A percentile compares a stretch with the other conserved stretches of the same genome.
Evolutionary conservation across 768 basidiomycete species (phyloP).

Genomic region (Panellus pusillus): DNA sequence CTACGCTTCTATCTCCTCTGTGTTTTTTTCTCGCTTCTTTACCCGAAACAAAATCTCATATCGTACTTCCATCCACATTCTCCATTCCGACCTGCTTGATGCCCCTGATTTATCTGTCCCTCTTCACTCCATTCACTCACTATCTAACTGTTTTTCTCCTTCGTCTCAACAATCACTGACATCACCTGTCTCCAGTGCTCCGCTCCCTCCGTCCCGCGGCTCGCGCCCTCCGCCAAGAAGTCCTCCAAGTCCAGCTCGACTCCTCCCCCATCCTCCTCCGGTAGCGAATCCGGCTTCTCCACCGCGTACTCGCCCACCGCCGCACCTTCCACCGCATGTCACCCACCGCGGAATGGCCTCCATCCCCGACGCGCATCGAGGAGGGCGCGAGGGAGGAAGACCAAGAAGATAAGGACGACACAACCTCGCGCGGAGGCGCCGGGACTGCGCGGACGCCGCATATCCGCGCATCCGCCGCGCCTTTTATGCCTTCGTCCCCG

Average conservation of each 20-base stretch:
- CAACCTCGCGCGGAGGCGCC: conserved; percentile 5
- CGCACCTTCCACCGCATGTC: conserved; percentile 7
- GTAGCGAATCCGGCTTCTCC: neutral
- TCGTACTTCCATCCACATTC: neutral
- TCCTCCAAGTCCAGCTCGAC: conserved; percentile 9
- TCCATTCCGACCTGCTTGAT: too few relatives aligned
- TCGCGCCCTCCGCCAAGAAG: conserved; percentile 14
- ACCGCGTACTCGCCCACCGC: conserved; percentile 3
- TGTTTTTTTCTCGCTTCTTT: neutral
- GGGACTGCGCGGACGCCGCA: neutral
- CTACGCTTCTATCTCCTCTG: too few relatives aligned
- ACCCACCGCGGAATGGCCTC: neutral
- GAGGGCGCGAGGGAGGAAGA: neutral
- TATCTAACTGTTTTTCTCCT: neutral
- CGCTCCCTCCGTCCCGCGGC: conserved; percentile 15
- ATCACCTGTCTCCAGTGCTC: conserved; percentile 1
- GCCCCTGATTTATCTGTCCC: neutral
- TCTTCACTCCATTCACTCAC: neutral
- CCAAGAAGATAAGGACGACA: conserved; percentile 3
- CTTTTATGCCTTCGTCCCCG: neutral
- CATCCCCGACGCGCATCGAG: neutral
- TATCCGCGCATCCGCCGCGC: conserved; percentile 6
- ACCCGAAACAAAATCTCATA: neutral
- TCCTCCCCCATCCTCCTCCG: conserved; percentile 3
- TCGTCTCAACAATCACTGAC: neutral